Evolutionary conservation across 768 basidiomycete species (phyloP), one percentile per base, ranked within the genome.

Genomic region (Pisolithus microcarpus): DNA sequence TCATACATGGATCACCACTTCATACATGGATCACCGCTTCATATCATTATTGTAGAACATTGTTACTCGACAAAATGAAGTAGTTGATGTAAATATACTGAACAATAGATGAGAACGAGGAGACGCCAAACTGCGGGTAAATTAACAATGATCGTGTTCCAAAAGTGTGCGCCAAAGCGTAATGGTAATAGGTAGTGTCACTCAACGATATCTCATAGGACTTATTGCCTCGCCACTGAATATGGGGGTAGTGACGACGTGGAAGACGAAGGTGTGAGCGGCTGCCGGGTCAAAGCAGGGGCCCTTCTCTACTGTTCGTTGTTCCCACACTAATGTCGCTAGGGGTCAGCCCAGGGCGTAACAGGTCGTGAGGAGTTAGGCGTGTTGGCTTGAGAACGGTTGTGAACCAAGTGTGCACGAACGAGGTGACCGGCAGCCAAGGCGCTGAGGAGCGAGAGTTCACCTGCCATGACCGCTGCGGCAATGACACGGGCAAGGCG

Each of bases 381-480:
- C 0, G 93, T 95, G 51, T 81, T 85, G 16, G 84, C 77, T 60
- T 82, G 82, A 48, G 85, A 87, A 50, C 94, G 80, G 65, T 98
- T 98, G 72, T 94, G 93, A 34, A 82, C 84, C 69, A 96, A 79
- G 65, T 97, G 93, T 26, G 94, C 94, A 38, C 87, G 80, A 62
- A 98, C 92, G 54, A 98, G 78, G 63, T 96, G 93, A 0, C 95
- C 95, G 3, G 92, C 93, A 1, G 94, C 94, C 37, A 99, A 79
- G 2, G 96, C 94, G 56, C 84, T 85, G 65, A 99, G 77, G 54
- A 99, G 75, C 16, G 87, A 90, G 30, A 98, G 74, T 68, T 99
- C 96, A 34, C 96, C 96, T 2, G 96, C 95, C 92, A 98, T 96
- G 60, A 99, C 96, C 0, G 91, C 79, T 0, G 92, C 82, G 36